Percentiles rank a stretch among this genome's conserved stretches.
phyloP scores from a whole-genome alignment of 768 basidiomycete genomes.

The Hericium rajendrae region DNA sequence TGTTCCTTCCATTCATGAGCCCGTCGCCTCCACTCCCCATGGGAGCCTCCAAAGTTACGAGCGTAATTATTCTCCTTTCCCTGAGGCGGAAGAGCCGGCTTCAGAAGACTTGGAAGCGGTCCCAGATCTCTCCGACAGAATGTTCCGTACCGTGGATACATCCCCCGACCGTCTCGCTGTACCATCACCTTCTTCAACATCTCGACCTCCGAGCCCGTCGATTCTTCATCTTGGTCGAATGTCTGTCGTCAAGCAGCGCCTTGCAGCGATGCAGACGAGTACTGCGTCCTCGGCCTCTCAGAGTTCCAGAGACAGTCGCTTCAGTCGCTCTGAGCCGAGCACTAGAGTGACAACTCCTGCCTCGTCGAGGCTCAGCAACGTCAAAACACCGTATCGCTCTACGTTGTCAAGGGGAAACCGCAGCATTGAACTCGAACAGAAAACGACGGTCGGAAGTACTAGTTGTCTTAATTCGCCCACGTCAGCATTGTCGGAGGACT shows the following conservation, averaged over 20 bases:
- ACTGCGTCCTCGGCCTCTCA: neutral
- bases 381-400: neutral
- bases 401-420: neutral
- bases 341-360: neutral
- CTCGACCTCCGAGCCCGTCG: constrained; percentile 41
- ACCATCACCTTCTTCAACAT: constrained; percentile 18
- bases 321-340: neutral
- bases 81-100: neutral
- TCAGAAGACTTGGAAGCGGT: neutral
- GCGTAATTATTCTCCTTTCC: neutral
- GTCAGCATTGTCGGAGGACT: constrained; percentile 4
- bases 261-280: constrained; percentile 44
- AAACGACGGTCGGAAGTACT: neutral
- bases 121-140: neutral
- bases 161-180: constrained; percentile 1
- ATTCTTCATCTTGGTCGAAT: constrained; percentile 49
- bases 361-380: neutral
- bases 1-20: constrained; percentile 5
- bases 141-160: constrained; percentile 12
- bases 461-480: constrained; percentile 7
- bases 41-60: neutral
- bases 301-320: neutral
- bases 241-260: constrained; percentile 58
- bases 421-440: neutral
- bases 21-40: constrained; percentile 2